Conservation (phyloP, 148 eudicot genomes). For the Heliosperma pusillum region DNA sequence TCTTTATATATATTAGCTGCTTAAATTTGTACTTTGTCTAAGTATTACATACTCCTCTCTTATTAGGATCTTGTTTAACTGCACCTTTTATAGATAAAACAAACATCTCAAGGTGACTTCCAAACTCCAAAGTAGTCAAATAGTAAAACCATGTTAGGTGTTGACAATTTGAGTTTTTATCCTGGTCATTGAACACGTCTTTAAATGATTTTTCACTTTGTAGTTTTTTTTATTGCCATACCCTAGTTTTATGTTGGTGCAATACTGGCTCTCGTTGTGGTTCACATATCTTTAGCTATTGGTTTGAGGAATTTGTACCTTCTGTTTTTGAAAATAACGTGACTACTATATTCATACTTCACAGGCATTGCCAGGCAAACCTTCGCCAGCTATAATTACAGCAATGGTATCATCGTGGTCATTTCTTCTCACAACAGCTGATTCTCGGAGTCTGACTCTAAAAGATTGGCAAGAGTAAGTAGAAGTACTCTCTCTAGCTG, state of each 20-base stretch:
- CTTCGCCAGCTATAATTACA: slow-evolving; percentile 59
- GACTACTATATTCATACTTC: slow-evolving; percentile 10
- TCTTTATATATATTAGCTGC: not conserved
- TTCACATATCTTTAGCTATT: not conserved
- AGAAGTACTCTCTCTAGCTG: not conserved
- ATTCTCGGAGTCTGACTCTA: slow-evolving; percentile 47
- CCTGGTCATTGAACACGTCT: not conserved
- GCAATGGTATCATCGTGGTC: slow-evolving; percentile 90
- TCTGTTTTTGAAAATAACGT: not conserved
- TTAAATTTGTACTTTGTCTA: too few relatives aligned
- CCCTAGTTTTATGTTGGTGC: not conserved
- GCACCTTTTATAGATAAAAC: not conserved
- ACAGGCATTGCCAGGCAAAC: slow-evolving; percentile 73
- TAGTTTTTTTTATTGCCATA: not conserved
- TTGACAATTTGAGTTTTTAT: not conserved
- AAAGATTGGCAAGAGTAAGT: slow-evolving; percentile 85
- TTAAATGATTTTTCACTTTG: not conserved
- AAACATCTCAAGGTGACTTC: not conserved
- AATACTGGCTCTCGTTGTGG: not conserved
- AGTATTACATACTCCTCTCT: not conserved
- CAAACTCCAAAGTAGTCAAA: not conserved
- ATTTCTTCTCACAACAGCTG: slow-evolving; percentile 73
- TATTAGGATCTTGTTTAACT: not conserved
- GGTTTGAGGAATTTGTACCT: not conserved
- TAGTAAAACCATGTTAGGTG: not conserved